phyloP scores from a whole-genome alignment of 495 filamentous ascomycete genomes.

The Penicillium arizonense region DNA sequence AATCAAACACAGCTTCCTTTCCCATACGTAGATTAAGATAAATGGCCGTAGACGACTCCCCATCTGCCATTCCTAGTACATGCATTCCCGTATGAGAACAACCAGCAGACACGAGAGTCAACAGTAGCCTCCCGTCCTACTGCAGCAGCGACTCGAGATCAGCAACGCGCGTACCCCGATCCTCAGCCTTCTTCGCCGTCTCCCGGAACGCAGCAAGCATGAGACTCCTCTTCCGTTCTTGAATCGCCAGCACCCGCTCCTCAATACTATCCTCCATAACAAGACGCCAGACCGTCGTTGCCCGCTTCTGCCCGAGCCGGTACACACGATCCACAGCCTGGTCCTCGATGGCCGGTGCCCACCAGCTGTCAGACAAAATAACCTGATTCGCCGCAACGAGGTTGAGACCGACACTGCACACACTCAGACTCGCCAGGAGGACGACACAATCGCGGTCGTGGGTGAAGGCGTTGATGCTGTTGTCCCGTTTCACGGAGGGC shows the following conservation, averaged over 20 bases:
- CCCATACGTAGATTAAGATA: too few species aligned
- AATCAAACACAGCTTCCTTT: too few species aligned
- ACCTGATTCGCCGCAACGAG: constrained; percentile 87
- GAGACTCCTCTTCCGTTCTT: constrained; percentile 76
- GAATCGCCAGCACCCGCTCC: constrained; percentile 78
- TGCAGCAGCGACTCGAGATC: constrained; percentile 58
- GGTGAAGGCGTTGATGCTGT: constrained; percentile 64
- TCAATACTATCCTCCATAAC: constrained; percentile 86
- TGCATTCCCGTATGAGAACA: too few species aligned
- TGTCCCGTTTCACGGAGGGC: constrained; percentile 64
- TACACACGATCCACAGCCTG: constrained; percentile 92
- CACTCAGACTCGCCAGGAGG: constrained; percentile 78
- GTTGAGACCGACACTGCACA: constrained; percentile 87
- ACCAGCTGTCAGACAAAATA: constrained; percentile 83
- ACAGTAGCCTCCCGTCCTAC: background rate
- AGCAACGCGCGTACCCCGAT: constrained; percentile 50
- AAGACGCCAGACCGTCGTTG: constrained; percentile 76
- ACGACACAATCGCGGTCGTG: constrained; percentile 68
- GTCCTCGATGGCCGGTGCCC: constrained; percentile 92
- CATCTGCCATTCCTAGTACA: too few species aligned
- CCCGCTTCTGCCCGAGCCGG: constrained; percentile 76
- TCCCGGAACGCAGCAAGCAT: constrained; percentile 77
- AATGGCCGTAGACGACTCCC: too few species aligned
- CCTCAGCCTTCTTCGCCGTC: constrained; percentile 45
- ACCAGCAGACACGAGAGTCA: too few species aligned